Percentiles rank a stretch among this genome's conserved stretches.
These are phyloP conservation scores for Microsporum ferrugineum DNA, from an alignment of 2,329 filamentous ascomycete genomes.

Conservation along the genomic window DNA sequence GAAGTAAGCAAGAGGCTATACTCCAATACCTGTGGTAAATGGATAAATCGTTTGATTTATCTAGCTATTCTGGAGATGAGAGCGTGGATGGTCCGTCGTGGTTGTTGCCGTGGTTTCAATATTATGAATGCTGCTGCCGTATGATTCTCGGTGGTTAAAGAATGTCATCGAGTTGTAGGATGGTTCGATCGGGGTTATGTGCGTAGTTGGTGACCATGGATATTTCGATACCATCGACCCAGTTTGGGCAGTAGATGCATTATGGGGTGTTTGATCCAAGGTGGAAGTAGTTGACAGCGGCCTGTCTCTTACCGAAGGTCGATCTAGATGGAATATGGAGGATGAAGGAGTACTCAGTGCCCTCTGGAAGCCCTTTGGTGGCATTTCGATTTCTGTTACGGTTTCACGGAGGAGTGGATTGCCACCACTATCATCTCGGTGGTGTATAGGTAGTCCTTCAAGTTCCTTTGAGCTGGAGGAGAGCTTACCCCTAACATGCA, in stretches of 20 bases:
- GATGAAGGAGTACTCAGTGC: constrained; percentile 5
- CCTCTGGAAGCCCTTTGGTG: constrained; percentile 5
- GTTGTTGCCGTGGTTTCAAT: constrained; percentile 9
- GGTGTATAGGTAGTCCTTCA: background rate
- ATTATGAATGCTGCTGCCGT: background rate
- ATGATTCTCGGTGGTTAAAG: constrained; percentile 4
- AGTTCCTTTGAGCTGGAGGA: background rate
- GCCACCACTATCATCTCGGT: background rate
- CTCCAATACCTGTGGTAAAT: background rate
- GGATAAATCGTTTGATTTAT: background rate
- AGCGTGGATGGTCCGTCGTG: constrained; percentile 9
- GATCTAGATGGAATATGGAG: constrained; percentile 3
- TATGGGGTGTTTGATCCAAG: background rate
- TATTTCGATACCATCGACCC: constrained; percentile 9
- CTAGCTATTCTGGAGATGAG: background rate
- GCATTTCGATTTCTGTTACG: background rate
- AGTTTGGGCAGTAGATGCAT: background rate
- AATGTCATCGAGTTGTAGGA: constrained; percentile 6
- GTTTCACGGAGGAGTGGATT: background rate
- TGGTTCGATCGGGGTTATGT: constrained; percentile 8
- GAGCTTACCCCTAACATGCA: constrained; percentile 4
- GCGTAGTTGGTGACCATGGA: constrained; percentile 12
- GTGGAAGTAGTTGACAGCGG: background rate
- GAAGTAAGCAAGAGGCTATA: background rate
- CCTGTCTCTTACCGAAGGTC: background rate